Conservation (phyloP, 140 eudicot genomes). For the Senecio squalidus region DNA sequence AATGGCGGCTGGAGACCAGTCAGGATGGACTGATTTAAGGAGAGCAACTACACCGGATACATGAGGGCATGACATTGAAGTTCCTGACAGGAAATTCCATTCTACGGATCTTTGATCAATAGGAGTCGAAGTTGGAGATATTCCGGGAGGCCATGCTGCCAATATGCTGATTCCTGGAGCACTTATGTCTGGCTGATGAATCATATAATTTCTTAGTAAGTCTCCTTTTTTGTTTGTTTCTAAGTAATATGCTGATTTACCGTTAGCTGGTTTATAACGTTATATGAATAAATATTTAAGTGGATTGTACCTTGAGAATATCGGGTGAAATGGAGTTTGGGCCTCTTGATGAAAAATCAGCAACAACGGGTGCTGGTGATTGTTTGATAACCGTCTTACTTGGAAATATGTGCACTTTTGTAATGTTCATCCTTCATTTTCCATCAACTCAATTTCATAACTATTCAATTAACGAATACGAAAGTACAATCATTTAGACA, state of each 20-base stretch:
- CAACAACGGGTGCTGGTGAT: slow-evolving; percentile 57
- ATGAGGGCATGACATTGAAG: slow-evolving; percentile 88
- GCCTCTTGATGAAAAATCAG: slow-evolving; percentile 76
- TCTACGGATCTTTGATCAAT: slow-evolving; percentile 38
- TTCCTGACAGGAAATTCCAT: slow-evolving; percentile 63
- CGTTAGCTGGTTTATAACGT: neutral
- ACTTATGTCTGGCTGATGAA: slow-evolving; percentile 53
- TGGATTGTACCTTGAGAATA: slow-evolving; percentile 54
- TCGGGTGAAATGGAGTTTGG: slow-evolving; percentile 65
- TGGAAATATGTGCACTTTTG: slow-evolving; percentile 45
- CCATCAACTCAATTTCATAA: slow-evolving; percentile 9
- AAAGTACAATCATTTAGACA: neutral
- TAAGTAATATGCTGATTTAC: neutral
- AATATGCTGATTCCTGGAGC: slow-evolving; percentile 70
- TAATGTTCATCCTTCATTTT: slow-evolving; percentile 28
- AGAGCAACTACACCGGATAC: slow-evolving; percentile 76
- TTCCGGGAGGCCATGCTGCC: slow-evolving; percentile 71
- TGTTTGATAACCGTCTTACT: slow-evolving; percentile 41
- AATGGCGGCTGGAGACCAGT: slow-evolving; percentile 84
- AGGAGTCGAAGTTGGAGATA: slow-evolving; percentile 49
- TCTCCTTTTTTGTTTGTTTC: neutral
- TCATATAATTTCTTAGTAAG: neutral
- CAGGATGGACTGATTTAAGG: slow-evolving; percentile 57
- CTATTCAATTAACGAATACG: neutral
- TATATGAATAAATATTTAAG: neutral